Evolutionary conservation across 306 rosid genomes (phyloP), one percentile per base, ranked within the genome.

Genomic region (Spatholobus suberectus): DNA sequence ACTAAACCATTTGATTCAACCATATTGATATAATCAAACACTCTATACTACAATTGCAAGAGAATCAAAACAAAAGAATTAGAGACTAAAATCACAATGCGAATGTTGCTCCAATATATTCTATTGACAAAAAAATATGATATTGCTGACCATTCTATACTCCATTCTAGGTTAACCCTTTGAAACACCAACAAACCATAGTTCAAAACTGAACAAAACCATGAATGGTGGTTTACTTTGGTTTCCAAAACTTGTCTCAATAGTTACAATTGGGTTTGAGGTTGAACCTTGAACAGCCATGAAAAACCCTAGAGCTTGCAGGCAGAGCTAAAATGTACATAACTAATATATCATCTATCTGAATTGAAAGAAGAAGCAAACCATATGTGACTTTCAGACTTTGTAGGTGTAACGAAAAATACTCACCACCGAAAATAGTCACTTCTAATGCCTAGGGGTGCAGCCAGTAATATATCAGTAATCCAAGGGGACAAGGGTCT

Each of bases 351-450:
- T 59, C 61, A 35, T 38, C 52, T 44, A 17, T 18, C 57, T 40
- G 15, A 63, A 74, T n/a, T 10, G 54, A 63, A n/a, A n/a, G n/a
- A 35, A 67, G 10, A 18, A 81, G 32, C 54, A 81, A 73, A 15
- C 10, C 29, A 43, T 10, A 8, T 15, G 1, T 37, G 11, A 58
- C 37, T 35, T 35, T 4, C 38, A 35, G 38, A 35, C 38, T 59
- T 44, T 61, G 61, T 34, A 62, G 9, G 14, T 4, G 4, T 62
- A 5, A 34, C 0, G n/a, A 84, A 13, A 41, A 55, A 38, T 80
- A 87, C 97, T 90, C 85, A 94, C 98, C 98, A 94, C 49, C 98
- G 93, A 83, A 94, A 94, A 61, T 94, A 94, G 87, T 94, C 98
- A 83, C 97, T 92, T 87, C 90, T 87, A 73, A 94, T 89, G 52